Percentiles rank a stretch among this genome's conserved stretches.
phyloP scores from a whole-genome alignment of 176 grass and related monocot genomes.

The Cenchrus purpureus region DNA sequence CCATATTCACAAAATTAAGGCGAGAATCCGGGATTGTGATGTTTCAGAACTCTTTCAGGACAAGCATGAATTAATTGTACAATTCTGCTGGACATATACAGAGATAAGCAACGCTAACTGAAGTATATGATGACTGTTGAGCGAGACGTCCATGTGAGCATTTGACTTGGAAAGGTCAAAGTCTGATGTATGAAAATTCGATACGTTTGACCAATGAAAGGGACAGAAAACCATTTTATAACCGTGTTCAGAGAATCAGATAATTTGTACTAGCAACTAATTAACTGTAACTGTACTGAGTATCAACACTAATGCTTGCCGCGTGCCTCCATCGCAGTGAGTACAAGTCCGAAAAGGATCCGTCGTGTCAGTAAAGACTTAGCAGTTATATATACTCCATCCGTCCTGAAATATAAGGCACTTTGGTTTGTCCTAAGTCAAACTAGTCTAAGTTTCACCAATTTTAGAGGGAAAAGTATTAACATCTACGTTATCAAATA shows the following conservation, averaged over 20 bases:
- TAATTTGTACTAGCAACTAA: neutral
- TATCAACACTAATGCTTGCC: neutral
- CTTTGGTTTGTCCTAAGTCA: too few relatives aligned
- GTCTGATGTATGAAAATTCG: neutral
- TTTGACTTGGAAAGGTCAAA: conserved; percentile 24
- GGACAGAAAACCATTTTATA: neutral
- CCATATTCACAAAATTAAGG: neutral
- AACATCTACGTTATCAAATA: too few relatives aligned
- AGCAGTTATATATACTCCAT: too few relatives aligned
- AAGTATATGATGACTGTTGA: neutral
- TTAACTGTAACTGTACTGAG: neutral
- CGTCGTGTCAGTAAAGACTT: neutral
- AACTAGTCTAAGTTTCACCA: too few relatives aligned
- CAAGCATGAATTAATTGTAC: conserved; percentile 5
- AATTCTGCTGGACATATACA: neutral
- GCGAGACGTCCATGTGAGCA: conserved; percentile 3
- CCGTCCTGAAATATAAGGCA: too few relatives aligned
- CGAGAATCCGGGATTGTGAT: neutral
- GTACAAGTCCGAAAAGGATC: neutral
- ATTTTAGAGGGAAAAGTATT: too few relatives aligned
- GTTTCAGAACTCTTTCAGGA: neutral
- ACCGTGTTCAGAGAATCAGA: neutral
- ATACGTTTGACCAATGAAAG: conserved; percentile 29
- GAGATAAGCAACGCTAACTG: conserved; percentile 31
- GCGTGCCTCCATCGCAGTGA: neutral